Conservation (phyloP, 805 yeast species). For the Candida easanensis region DNA sequence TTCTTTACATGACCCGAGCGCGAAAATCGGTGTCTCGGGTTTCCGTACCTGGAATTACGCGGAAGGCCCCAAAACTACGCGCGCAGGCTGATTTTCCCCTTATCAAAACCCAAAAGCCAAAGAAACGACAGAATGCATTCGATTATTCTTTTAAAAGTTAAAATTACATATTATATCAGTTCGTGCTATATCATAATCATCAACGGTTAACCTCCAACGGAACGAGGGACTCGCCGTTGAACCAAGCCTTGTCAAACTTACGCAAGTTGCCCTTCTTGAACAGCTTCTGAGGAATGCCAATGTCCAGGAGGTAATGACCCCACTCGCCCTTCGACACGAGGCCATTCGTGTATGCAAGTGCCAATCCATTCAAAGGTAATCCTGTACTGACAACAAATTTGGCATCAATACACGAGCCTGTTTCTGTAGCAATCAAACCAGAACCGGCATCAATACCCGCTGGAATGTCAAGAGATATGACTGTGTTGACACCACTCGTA, state of each 20-base stretch:
- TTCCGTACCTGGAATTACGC: no score
- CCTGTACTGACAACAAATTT: constrained; percentile 69
- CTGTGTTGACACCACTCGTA: constrained; percentile 33
- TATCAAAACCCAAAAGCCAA: no score
- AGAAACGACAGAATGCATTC: no score
- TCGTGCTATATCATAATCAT: neutral
- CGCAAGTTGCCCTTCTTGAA: constrained; percentile 43
- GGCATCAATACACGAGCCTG: constrained; percentile 37
- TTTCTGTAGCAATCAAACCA: neutral
- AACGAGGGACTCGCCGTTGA: constrained; percentile 22
- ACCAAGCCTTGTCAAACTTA: constrained; percentile 42
- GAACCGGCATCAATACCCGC: constrained; percentile 1
- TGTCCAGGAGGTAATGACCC: constrained; percentile 61
- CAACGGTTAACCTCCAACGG: constrained; percentile 11
- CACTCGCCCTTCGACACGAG: constrained; percentile 45
- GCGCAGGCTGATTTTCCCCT: no score
- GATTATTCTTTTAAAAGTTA: neutral
- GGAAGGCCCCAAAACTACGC: neutral
- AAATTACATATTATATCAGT: no score
- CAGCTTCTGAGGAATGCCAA: constrained; percentile 64
- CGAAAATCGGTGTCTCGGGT: no score
- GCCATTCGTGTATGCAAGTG: constrained; percentile 59
- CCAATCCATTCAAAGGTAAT: constrained; percentile 62
- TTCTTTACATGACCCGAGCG: no score
- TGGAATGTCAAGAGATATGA: constrained; percentile 74